These are phyloP conservation scores for Torulaspora maleeae DNA, from an alignment of 805 yeast species.

Conservation along the genomic window DNA sequence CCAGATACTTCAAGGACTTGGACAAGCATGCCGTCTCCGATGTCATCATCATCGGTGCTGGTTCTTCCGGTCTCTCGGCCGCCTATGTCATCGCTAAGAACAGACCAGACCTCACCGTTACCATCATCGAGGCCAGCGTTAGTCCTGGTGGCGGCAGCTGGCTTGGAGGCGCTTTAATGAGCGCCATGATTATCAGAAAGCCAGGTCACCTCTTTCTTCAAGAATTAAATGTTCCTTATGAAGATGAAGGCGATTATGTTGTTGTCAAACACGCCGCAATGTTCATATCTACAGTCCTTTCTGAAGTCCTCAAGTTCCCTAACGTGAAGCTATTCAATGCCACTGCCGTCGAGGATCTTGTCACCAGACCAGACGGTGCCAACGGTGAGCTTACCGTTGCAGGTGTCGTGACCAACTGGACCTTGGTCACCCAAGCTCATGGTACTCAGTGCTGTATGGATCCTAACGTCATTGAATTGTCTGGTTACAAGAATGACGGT, in stretches of 20 bases:
- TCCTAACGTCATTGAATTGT: constrained; percentile 67
- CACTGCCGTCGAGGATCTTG: constrained; percentile 74
- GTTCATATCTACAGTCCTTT: constrained; percentile 65
- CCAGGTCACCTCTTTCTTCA: constrained; percentile 69
- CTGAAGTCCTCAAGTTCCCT: constrained; percentile 65
- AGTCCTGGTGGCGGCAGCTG: constrained; percentile 79
- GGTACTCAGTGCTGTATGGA: constrained; percentile 79
- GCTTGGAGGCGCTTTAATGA: constrained; percentile 71
- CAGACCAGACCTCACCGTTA: constrained; percentile 71
- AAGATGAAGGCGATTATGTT: constrained; percentile 75
- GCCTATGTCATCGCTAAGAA: constrained; percentile 69
- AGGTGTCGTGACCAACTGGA: constrained; percentile 83
- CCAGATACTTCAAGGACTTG: constrained; percentile 64
- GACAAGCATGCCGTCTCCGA: constrained; percentile 73
- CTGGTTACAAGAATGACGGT: constrained; percentile 35
- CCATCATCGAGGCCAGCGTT: constrained; percentile 69
- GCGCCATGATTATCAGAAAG: constrained; percentile 75
- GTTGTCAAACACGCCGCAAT: constrained; percentile 78
- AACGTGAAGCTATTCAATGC: constrained; percentile 76
- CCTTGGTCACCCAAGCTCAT: constrained; percentile 69
- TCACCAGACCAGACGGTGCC: constrained; percentile 57
- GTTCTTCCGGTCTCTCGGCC: constrained; percentile 70
- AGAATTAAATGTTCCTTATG: constrained; percentile 60
- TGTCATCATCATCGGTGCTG: constrained; percentile 72
- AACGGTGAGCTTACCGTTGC: constrained; percentile 61